Base-by-base conservation (phyloP, 2,329 filamentous ascomycete species). In the Hypoxylon sp. region DNA sequence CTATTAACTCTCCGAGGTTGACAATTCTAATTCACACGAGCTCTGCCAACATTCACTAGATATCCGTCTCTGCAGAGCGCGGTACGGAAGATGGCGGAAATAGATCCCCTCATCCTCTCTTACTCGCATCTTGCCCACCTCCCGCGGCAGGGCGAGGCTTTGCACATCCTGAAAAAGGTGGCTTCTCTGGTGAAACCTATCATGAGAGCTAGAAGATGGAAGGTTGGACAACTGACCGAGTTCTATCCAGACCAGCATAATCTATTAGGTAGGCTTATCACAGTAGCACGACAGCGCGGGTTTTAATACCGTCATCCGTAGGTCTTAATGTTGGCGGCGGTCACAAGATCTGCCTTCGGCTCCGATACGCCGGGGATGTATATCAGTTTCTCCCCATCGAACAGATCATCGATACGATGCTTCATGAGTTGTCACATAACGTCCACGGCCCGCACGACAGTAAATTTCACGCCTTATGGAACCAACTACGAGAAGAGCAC, bases 351-450 rank as follows among this genome's bases (percentile, higher is more conserved):
- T 89, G 91, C 63, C 79, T 98, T 18, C 87, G 94, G 38, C 78
- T 98, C 56, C 88, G 94, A 53, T 88, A 95, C 73, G 80, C 90
- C 4, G 81, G 84, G 67, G 91, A 96, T 71, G 81, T 84, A 8
- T 85, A 79, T 33, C 87, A 91, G 67, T 98, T 98, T 69, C 74
- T 97, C 17, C 88, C 90, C 1, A 77, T 93, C 55, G 92, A 97
- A 70, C 80, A 90, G 63, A 83, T 97, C 6, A 81, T 92, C 38
- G 92, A 97, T 73, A 98, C 94, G 0, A 90, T 98, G 87, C 85
- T 98, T 17, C 94, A 98, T 72, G 94, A 98, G 79, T 84, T 98
- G 2, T 88, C 86, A n/a, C 94, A 98, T 70, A 97, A 90, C 64
- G 84, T 92, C 9, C 87, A 89, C 73, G 92, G 91, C 0, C 90